phyloP scores from a whole-genome alignment of 768 basidiomycete genomes.

The Serendipita sp. region DNA sequence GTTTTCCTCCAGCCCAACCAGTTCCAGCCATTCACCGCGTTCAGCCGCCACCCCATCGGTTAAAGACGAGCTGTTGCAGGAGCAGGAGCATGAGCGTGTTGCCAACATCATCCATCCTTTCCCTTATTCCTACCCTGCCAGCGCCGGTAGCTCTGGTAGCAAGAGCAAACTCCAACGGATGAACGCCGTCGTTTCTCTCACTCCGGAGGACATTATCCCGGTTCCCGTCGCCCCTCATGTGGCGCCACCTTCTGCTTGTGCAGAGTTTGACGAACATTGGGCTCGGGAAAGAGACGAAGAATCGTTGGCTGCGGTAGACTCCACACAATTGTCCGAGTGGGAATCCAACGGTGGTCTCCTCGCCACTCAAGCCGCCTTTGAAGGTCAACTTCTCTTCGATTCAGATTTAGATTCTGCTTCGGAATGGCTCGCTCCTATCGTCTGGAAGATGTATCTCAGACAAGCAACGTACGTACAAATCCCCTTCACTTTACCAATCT shows the following conservation, averaged over 20 bases:
- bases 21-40: too few relatives aligned
- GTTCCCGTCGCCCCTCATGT: too few relatives aligned
- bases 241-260: not conserved
- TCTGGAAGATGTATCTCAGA: slow-evolving; percentile 3
- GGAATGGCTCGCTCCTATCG: not conserved
- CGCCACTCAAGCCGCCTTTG: not conserved
- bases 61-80: too few relatives aligned
- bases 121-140: too few relatives aligned
- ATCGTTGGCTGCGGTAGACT: not conserved
- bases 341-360: not conserved
- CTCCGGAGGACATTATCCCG: too few relatives aligned
- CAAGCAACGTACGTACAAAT: not conserved
- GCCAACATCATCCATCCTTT: too few relatives aligned
- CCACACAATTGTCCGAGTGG: not conserved
- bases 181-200: not conserved
- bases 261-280: not conserved
- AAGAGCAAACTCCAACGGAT: not conserved
- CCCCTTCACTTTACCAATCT: not conserved
- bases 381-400: not conserved
- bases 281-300: not conserved
- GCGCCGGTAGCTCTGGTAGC: not conserved
- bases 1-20: not conserved
- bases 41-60: too few relatives aligned
- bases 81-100: too few relatives aligned
- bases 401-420: not conserved